phyloP scores from a whole-genome alignment of 164 flowering plant species.

The Vitis cinerea region DNA sequence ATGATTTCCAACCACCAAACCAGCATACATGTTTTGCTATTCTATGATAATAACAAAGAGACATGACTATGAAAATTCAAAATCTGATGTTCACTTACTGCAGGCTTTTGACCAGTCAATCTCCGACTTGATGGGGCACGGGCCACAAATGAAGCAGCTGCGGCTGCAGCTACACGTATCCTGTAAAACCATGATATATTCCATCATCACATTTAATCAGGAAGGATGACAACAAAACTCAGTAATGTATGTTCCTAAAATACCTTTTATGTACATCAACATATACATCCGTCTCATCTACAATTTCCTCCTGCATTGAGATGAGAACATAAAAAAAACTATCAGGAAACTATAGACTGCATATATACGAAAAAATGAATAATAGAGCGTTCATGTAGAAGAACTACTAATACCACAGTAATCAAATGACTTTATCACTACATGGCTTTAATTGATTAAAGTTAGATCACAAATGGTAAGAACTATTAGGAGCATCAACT shows the following conservation, averaged over 20 bases:
- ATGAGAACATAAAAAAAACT: conserved; percentile 1
- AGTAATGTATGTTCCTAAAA: not conserved
- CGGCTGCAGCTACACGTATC: conserved; percentile 89
- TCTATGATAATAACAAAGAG: not conserved
- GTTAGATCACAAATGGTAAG: too few relatives aligned
- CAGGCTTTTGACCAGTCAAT: conserved; percentile 44
- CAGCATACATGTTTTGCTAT: too few relatives aligned
- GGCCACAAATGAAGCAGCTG: conserved; percentile 79
- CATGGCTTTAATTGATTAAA: too few relatives aligned
- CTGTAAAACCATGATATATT: conserved; percentile 30
- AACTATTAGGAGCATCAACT: too few relatives aligned
- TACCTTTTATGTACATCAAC: conserved; percentile 90
- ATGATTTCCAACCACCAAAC: not conserved
- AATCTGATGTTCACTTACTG: conserved; percentile 34
- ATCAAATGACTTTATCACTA: too few relatives aligned
- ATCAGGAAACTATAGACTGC: not conserved
- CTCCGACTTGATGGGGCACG: conserved; percentile 70
- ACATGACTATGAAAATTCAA: too few relatives aligned
- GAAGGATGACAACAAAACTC: too few relatives aligned
- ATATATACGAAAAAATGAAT: not conserved
- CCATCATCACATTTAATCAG: too few relatives aligned
- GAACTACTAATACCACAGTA: too few relatives aligned
- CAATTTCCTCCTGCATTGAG: conserved; percentile 78
- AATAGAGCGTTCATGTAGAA: too few relatives aligned
- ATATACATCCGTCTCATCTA: conserved; percentile 89